These are phyloP conservation scores for Solidago caesia DNA, from an alignment of 129 eudicot genomes.

Conservation along the genomic window DNA sequence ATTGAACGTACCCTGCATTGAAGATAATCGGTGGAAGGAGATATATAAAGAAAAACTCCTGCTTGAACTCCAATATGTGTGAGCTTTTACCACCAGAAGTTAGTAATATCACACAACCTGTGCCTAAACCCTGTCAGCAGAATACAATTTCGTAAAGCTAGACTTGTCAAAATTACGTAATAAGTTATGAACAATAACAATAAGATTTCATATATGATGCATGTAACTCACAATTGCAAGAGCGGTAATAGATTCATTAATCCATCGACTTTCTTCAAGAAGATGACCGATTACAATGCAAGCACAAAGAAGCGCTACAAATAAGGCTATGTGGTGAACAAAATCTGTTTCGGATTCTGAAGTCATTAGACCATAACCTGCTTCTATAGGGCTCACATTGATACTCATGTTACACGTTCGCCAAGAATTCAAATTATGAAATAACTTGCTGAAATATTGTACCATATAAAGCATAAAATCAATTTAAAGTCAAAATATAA, in stretches of 20 bases:
- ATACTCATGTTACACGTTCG: slow-evolving; percentile 16
- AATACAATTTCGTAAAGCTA: slow-evolving; percentile 1
- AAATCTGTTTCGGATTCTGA: slow-evolving; percentile 46
- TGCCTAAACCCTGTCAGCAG: slow-evolving; percentile 68
- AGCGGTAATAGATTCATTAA: slow-evolving; percentile 77
- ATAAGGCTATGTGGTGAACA: slow-evolving; percentile 60
- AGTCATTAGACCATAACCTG: slow-evolving; percentile 23
- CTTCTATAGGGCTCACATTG: slow-evolving; percentile 12
- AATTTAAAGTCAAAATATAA: neutral
- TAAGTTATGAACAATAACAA: neutral
- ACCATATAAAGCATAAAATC: neutral
- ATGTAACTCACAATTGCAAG: slow-evolving; percentile 51
- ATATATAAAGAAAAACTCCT: slow-evolving; percentile 89
- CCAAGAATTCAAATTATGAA: neutral
- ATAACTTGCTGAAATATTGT: slow-evolving; percentile 13
- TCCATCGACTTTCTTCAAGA: slow-evolving; percentile 71
- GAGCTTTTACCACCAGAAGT: slow-evolving; percentile 69
- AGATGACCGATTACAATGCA: slow-evolving; percentile 75
- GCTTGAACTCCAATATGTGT: slow-evolving; percentile 73
- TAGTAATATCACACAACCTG: slow-evolving; percentile 69
- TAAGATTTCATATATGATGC: slow-evolving; percentile 1
- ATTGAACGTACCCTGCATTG: slow-evolving; percentile 75
- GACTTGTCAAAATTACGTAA: slow-evolving; percentile 13
- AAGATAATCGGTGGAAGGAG: slow-evolving; percentile 98
- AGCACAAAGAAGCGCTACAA: slow-evolving; percentile 67